These are phyloP conservation scores for Rubroboletus satanas DNA, from an alignment of 768 basidiomycete species.

Conservation along the genomic window DNA sequence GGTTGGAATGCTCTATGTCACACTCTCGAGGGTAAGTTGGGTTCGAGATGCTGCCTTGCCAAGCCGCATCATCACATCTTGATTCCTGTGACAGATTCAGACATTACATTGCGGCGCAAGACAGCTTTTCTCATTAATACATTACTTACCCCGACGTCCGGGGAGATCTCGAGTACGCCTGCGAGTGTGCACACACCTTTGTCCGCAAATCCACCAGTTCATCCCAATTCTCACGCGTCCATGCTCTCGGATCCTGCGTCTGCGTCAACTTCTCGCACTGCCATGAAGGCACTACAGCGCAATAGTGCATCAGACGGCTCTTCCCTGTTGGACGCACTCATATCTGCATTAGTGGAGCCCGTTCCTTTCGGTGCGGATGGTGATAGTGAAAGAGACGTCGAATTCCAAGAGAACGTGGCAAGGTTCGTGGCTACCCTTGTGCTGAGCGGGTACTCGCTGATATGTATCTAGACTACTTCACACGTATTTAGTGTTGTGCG, in stretches of 20 bases:
- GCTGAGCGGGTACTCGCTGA: not conserved
- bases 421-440: slow-evolving; percentile 35
- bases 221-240: slow-evolving; percentile 70
- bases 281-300: slow-evolving; percentile 45
- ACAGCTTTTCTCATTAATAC: slow-evolving; percentile 70
- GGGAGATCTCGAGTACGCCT: slow-evolving; percentile 3
- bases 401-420: slow-evolving; percentile 63
- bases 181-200: slow-evolving; percentile 20
- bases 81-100: slow-evolving; percentile 52
- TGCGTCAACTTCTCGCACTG: slow-evolving; percentile 47
- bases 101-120: slow-evolving; percentile 75
- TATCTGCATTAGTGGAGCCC: slow-evolving; percentile 52
- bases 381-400: slow-evolving; percentile 54
- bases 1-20: slow-evolving; percentile 65
- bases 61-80: slow-evolving; percentile 1
- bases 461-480: slow-evolving; percentile 41
- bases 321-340: slow-evolving; percentile 45
- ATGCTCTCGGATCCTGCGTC: slow-evolving; percentile 51
- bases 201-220: slow-evolving; percentile 39
- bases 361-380: slow-evolving; percentile 66
- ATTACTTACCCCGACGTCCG: slow-evolving; percentile 53
- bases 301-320: slow-evolving; percentile 29
- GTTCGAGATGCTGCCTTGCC: not conserved
- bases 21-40: slow-evolving; percentile 54
- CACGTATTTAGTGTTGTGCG: slow-evolving; percentile 46